phyloP scores from a whole-genome alignment of 2,329 filamentous ascomycete genomes.

The Thermoascus crustaceus region DNA sequence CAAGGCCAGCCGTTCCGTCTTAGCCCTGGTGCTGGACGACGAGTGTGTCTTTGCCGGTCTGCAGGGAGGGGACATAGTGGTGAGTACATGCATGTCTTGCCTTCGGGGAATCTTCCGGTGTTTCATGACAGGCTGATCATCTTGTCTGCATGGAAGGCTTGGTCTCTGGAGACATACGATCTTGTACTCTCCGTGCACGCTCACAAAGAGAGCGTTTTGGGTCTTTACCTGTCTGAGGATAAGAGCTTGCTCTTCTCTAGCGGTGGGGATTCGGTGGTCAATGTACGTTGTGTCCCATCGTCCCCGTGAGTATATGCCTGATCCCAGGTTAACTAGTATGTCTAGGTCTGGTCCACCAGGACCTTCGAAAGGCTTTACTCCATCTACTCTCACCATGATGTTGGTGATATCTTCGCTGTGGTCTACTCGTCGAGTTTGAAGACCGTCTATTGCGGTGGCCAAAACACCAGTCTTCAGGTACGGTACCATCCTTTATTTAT shows the following conservation, averaged over 20 bases:
- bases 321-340: neutral
- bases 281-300: constrained; percentile 42
- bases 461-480: constrained; percentile 84
- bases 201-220: constrained; percentile 85
- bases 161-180: constrained; percentile 83
- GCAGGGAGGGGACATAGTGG: constrained; percentile 84
- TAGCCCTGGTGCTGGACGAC: constrained; percentile 73
- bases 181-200: constrained; percentile 71
- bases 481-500: neutral
- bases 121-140: constrained; percentile 10
- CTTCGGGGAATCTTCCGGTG: neutral
- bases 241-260: constrained; percentile 76
- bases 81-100: constrained; percentile 24
- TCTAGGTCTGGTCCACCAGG: constrained; percentile 69
- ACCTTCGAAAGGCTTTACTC: constrained; percentile 73
- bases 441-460: constrained; percentile 82
- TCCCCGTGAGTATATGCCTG: constrained; percentile 1
- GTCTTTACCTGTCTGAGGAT: constrained; percentile 70
- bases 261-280: constrained; percentile 86
- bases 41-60: constrained; percentile 84
- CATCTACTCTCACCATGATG: constrained; percentile 87
- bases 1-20: constrained; percentile 38
- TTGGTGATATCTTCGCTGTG: constrained; percentile 94
- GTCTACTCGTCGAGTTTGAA: constrained; percentile 72
- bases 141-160: constrained; percentile 45